Evolutionary conservation across 2,329 filamentous ascomycete genomes (phyloP).

Genomic region (Trichoderma cornu-damae): DNA sequence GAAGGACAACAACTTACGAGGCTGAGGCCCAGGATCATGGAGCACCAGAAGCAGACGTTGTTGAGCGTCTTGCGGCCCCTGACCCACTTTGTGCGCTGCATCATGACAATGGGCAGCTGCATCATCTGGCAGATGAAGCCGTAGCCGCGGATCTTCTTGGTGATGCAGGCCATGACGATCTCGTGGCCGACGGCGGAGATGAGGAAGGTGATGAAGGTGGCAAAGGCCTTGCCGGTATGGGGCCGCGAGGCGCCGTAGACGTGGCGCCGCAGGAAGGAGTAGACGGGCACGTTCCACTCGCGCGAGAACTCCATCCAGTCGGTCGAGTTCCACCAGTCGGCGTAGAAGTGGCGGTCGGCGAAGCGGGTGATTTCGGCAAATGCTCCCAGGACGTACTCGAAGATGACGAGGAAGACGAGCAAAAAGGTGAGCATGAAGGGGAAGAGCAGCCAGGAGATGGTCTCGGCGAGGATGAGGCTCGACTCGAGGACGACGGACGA

Average conservation of each 20-base stretch:
- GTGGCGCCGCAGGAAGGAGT: slow-evolving; percentile 89
- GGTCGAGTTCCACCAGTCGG: slow-evolving; percentile 69
- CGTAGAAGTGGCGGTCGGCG: slow-evolving; percentile 90
- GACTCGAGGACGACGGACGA: slow-evolving; percentile 53
- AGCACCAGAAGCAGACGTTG: slow-evolving; percentile 85
- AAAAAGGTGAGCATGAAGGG: slow-evolving; percentile 96
- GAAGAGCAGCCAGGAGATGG: slow-evolving; percentile 85
- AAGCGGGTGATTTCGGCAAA: slow-evolving; percentile 94
- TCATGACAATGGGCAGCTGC: slow-evolving; percentile 88
- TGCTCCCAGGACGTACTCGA: slow-evolving; percentile 91
- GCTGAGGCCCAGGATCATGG: slow-evolving; percentile 81
- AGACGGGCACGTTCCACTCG: slow-evolving; percentile 97
- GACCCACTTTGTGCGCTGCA: slow-evolving; percentile 77
- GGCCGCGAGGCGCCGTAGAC: slow-evolving; percentile 81
- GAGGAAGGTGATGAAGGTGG: slow-evolving; percentile 86
- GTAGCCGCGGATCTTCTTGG: slow-evolving; percentile 91
- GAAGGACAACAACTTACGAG: slow-evolving; percentile 55
- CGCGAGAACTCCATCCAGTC: slow-evolving; percentile 95
- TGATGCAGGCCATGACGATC: slow-evolving; percentile 96
- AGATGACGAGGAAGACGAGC: slow-evolving; percentile 95
- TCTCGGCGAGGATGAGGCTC: slow-evolving; percentile 77
- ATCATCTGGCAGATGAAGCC: slow-evolving; percentile 94
- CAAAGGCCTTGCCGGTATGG: slow-evolving; percentile 68
- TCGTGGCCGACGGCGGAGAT: slow-evolving; percentile 88
- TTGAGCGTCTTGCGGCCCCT: slow-evolving; percentile 72